Conservation (phyloP, 2,329 filamentous ascomycete genomes). For the Apiospora phragmitis region DNA sequence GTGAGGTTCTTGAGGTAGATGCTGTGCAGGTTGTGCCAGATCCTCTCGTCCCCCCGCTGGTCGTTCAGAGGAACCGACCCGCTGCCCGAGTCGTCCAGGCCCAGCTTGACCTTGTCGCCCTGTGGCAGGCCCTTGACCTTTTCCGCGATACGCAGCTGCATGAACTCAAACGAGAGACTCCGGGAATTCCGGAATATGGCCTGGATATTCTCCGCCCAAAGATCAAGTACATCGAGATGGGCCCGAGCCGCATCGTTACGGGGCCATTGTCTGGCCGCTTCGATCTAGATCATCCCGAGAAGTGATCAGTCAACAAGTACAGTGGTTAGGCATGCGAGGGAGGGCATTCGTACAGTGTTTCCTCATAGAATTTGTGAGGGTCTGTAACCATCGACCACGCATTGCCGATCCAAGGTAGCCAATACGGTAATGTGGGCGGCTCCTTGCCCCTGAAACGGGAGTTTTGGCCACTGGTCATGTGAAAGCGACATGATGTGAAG, state of each 20-base stretch:
- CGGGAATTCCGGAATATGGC: not conserved
- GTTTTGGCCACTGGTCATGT: not conserved
- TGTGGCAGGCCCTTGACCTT: not conserved
- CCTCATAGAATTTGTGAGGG: not conserved
- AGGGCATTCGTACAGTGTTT: not conserved
- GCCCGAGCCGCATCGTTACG: not conserved
- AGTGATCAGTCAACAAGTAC: not conserved
- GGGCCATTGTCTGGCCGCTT: not conserved
- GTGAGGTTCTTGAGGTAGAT: not conserved
- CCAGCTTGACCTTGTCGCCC: not conserved
- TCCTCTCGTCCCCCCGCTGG: not conserved
- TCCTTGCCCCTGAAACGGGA: not conserved
- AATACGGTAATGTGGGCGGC: not conserved
- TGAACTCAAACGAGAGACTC: not conserved
- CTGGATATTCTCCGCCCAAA: not conserved
- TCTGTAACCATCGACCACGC: not conserved
- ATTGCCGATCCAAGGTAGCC: not conserved
- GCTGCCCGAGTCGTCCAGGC: slow-evolving; percentile 4
- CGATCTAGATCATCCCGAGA: not conserved
- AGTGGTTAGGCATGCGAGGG: not conserved
- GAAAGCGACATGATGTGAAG: not conserved
- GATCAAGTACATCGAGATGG: not conserved
- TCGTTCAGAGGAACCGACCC: not conserved
- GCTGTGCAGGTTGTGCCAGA: not conserved
- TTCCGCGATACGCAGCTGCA: not conserved